These are phyloP conservation scores for Aspergillus hancockii DNA, from an alignment of 495 filamentous ascomycete genomes.

Conservation along the genomic window DNA sequence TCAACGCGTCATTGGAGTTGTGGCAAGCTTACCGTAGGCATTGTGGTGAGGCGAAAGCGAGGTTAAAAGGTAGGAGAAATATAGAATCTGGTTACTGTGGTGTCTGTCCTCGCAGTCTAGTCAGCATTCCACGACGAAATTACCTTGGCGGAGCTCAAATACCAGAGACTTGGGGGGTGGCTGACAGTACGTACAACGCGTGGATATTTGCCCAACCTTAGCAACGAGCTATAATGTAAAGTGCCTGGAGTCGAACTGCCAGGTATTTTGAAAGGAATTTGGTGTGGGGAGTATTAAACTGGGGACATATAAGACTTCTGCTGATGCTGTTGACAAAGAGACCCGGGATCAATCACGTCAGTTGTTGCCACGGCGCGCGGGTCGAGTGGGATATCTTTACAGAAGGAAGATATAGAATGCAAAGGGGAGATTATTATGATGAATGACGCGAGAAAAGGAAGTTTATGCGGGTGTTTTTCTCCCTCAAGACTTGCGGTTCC, in stretches of 20 bases:
- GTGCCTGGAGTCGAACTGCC: conserved; percentile 16
- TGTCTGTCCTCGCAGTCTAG: conserved; percentile 26
- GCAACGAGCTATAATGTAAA: conserved; percentile 30
- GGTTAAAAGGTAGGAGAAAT: conserved; percentile 23
- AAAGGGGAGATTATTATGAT: conserved; percentile 15
- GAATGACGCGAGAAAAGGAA: conserved; percentile 24
- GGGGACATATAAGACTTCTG: conserved; percentile 27
- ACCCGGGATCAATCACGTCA: conserved; percentile 25
- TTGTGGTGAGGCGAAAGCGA: conserved; percentile 28
- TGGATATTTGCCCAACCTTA: conserved; percentile 38
- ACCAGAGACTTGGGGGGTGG: conserved; percentile 31
- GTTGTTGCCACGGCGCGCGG: conserved; percentile 29
- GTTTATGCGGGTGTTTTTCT: neutral
- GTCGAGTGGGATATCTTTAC: conserved; percentile 1
- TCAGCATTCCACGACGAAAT: conserved; percentile 45
- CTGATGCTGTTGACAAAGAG: conserved; percentile 31
- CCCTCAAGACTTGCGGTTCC: conserved; percentile 1
- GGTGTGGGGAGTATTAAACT: conserved; percentile 22
- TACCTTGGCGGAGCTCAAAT: conserved; percentile 42
- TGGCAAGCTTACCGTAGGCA: conserved; percentile 48
- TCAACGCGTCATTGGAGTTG: conserved; percentile 26
- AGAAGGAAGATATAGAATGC: conserved; percentile 11
- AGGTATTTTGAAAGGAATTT: conserved; percentile 22
- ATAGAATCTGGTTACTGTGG: conserved; percentile 32
- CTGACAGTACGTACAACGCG: conserved; percentile 45